Evolutionary conservation across 2,329 filamentous ascomycete genomes (phyloP).

Genomic region (Paracoccidioides brasiliensis): DNA sequence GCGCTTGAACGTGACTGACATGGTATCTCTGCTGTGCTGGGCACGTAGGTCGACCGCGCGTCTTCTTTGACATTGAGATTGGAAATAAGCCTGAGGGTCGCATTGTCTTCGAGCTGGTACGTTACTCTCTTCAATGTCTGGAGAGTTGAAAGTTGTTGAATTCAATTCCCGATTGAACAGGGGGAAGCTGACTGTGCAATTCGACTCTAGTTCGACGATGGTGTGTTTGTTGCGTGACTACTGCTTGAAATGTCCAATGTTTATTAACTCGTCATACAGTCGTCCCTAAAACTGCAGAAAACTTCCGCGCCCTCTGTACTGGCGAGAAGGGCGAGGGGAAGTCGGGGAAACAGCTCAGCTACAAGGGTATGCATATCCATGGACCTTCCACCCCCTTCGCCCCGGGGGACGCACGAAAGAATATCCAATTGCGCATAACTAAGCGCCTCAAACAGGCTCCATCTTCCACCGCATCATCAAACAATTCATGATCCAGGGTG

Average conservation of each 20-base stretch:
- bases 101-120: slow-evolving; percentile 71
- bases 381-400: not conserved
- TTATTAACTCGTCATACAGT: slow-evolving; percentile 29
- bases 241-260: not conserved
- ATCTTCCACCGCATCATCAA: slow-evolving; percentile 95
- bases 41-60: slow-evolving; percentile 51
- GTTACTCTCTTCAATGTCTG: slow-evolving; percentile 15
- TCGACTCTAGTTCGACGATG: slow-evolving; percentile 34
- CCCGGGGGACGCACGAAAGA: not conserved
- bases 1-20: not conserved
- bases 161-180: not conserved
- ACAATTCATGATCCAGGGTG: slow-evolving; percentile 96
- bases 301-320: slow-evolving; percentile 77
- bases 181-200: slow-evolving; percentile 4
- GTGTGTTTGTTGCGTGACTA: slow-evolving; percentile 19
- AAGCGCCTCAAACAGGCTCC: slow-evolving; percentile 41
- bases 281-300: slow-evolving; percentile 76
- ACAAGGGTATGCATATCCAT: slow-evolving; percentile 47
- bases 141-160: not conserved
- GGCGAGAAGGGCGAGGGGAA: slow-evolving; percentile 68
- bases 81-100: slow-evolving; percentile 61
- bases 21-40: not conserved
- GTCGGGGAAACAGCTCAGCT: slow-evolving; percentile 73
- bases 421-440: not conserved
- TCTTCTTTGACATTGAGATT: slow-evolving; percentile 88